These are phyloP conservation scores for Lecanicillium sp. DNA, from an alignment of 2,329 filamentous ascomycete species.

Conservation along the genomic window DNA sequence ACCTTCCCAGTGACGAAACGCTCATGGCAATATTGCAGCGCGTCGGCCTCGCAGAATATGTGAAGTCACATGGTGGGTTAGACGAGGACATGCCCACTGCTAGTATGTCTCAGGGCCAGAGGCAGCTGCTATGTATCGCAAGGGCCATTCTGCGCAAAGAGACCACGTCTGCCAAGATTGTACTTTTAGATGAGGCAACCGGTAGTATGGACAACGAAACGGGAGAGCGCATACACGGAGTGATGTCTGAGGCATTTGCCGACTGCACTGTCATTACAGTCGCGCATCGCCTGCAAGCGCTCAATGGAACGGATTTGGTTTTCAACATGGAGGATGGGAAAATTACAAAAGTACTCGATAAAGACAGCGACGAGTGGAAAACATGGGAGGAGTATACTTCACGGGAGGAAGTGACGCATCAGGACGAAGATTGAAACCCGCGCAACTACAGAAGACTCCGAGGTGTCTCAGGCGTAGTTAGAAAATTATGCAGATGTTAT, in stretches of 20 bases:
- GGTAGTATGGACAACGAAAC: conserved; percentile 30
- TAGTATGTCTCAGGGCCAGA: conserved; percentile 8
- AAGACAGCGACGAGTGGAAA: no score
- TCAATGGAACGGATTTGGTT: background rate
- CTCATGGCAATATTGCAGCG: conserved; percentile 4
- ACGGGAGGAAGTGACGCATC: no score
- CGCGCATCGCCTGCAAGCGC: conserved; percentile 3
- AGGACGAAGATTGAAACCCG: no score
- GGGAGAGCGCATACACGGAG: conserved; percentile 4
- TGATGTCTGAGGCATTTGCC: conserved; percentile 6
- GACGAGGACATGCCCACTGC: background rate
- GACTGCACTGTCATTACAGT: conserved; percentile 8
- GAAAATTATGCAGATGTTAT: no score
- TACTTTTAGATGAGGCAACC: background rate
- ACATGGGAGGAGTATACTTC: no score
- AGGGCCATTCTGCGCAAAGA: conserved; percentile 15
- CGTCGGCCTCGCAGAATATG: conserved; percentile 4
- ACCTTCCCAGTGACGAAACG: background rate
- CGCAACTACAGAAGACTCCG: no score
- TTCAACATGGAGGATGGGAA: background rate
- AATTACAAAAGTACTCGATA: no score
- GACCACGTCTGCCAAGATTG: background rate
- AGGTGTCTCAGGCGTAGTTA: no score
- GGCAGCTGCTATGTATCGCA: conserved; percentile 9
- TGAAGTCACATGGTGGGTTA: conserved; percentile 3